phyloP scores from a whole-genome alignment of 257 asterid species.

The Knoxia roxburghii region DNA sequence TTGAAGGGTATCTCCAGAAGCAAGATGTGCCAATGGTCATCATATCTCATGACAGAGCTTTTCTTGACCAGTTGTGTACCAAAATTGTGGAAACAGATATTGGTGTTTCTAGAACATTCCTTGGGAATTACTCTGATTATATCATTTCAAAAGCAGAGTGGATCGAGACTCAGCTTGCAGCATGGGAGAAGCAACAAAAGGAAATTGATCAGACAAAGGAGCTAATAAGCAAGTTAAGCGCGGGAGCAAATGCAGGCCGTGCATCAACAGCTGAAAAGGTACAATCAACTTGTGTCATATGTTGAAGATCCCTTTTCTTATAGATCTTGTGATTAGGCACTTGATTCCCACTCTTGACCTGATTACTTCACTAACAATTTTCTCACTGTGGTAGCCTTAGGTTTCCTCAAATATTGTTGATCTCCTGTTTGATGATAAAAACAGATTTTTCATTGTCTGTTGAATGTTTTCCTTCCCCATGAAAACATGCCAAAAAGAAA shows the following conservation, averaged over 20 bases:
- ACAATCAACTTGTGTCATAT: not conserved
- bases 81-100: constrained; percentile 95
- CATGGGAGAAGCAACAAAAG: constrained; percentile 97
- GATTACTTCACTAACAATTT: not conserved
- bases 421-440: not conserved
- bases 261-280: constrained; percentile 99
- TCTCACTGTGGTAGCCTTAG: not conserved
- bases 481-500: too few species aligned
- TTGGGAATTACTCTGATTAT: constrained; percentile 82
- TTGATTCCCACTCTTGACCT: not conserved
- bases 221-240: constrained; percentile 74
- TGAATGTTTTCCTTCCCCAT: not conserved
- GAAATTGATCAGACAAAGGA: constrained; percentile 82
- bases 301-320: not conserved
- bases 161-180: constrained; percentile 80
- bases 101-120: constrained; percentile 88
- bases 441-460: not conserved
- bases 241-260: constrained; percentile 97
- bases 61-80: constrained; percentile 91
- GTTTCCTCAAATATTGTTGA: not conserved
- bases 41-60: constrained; percentile 97
- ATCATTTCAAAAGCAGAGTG: constrained; percentile 66
- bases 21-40: constrained; percentile 99
- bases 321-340: not conserved
- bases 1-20: constrained; percentile 84